Conservation (phyloP, 768 basidiomycete genomes). For the Agaricus blazei region DNA sequence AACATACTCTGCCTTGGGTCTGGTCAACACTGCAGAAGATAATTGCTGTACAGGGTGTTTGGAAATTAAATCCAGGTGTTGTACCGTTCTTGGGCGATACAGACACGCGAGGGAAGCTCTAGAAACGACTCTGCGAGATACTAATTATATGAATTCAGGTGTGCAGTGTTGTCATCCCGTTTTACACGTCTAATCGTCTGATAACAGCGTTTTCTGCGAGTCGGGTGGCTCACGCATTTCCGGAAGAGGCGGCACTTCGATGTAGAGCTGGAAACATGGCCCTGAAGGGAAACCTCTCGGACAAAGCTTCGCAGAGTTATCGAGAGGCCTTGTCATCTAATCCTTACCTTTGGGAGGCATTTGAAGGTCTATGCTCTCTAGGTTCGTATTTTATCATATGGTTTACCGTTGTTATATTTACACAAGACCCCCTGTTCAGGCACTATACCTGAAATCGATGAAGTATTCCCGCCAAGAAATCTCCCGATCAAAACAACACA, state of each 20-base stretch:
- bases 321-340: constrained; percentile 65
- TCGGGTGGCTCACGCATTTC: constrained; percentile 52
- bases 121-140: constrained; percentile 54
- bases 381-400: constrained; percentile 41
- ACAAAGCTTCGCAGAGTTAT: constrained; percentile 69
- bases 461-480: constrained; percentile 63
- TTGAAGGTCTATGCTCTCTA: constrained; percentile 78
- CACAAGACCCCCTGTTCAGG: constrained; percentile 36
- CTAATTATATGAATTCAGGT: constrained; percentile 53
- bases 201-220: constrained; percentile 48
- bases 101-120: constrained; percentile 73
- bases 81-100: constrained; percentile 64
- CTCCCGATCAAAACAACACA: constrained; percentile 48
- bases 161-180: constrained; percentile 21
- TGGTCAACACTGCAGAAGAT: constrained; percentile 61
- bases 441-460: constrained; percentile 64
- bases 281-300: constrained; percentile 71
- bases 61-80: constrained; percentile 77
- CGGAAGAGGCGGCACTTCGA: constrained; percentile 68
- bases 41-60: constrained; percentile 69
- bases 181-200: constrained; percentile 9
- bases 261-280: constrained; percentile 78
- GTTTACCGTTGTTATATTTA: constrained; percentile 12
- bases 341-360: constrained; percentile 89
- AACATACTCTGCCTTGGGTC: constrained; percentile 66